Base-by-base conservation (phyloP, 75 land plant species). In the Picea glauca region DNA sequence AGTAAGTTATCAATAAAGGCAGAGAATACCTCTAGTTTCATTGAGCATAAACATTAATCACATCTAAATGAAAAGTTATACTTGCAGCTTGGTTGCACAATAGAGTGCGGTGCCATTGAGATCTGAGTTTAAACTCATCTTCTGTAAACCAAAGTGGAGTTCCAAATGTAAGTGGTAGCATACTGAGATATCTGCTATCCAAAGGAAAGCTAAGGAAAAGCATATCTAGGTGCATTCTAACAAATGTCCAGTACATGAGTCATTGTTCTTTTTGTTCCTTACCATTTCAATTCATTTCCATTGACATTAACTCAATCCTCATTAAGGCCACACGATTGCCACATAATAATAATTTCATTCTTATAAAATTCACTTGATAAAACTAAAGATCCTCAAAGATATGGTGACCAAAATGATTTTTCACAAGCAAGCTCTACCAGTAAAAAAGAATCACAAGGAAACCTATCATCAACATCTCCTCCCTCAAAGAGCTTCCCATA, bases 391-490 rank as follows among this genome's bases (percentile, higher is more conserved):
- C 2, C 15, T 62, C 31, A 58, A 67, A 84, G 92, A 80, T 94
- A 96, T 94, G 94, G 93, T 60, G 88, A 87, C 99, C 99, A 96
- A 14, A 91, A 85, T 30, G 99, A 96, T 40, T 83, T 75, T 77
- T 85, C 85, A 8, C 93, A 88, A 17, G 91, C 89, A 63, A 88
- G 96, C 72, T 96, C 93, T 58, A 96, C 81, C 3, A 89, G 86
- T 32, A 82, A 68, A 89, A 96, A 54, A 96, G 83, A 57, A 96
- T 88, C 66, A 96, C 89, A 66, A 96, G 26, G 78, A 59, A 92
- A 86, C 35, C 99, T 85, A 65, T 96, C 99, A 82, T 96, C 99
- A 5, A 89, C 90, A 20, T 92, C 93, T n/a, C 93, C 96, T 74
- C 81, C 86, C 77, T 89, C 92, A 82, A 86, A 88, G 81, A 96